Conservation (phyloP, 345 rosid species). For the Firmiana major region DNA sequence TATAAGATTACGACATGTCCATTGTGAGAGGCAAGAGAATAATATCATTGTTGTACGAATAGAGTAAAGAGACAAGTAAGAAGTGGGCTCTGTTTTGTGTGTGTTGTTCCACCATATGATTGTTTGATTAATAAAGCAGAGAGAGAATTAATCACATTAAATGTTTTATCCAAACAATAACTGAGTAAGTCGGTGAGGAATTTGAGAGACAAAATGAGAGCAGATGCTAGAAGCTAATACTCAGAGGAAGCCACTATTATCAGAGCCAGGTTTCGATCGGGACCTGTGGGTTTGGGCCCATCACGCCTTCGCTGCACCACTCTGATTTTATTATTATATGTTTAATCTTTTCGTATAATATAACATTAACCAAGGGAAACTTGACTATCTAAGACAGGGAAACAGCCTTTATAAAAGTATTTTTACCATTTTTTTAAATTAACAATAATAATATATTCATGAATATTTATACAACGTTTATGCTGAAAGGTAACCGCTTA, state of each 20-base stretch:
- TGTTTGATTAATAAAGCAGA: background rate
- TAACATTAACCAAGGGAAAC: too few relatives aligned
- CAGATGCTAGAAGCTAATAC: too few relatives aligned
- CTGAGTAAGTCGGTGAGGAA: background rate
- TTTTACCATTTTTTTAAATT: too few relatives aligned
- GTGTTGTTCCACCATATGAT: background rate
- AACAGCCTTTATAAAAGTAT: too few relatives aligned
- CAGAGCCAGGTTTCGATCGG: conserved; percentile 68
- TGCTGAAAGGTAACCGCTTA: too few relatives aligned
- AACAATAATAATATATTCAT: too few relatives aligned
- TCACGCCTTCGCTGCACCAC: conserved; percentile 78
- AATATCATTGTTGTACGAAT: background rate
- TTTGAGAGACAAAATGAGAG: background rate
- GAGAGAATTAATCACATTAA: background rate
- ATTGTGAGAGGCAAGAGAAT: too few relatives aligned
- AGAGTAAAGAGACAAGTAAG: background rate
- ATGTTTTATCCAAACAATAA: background rate
- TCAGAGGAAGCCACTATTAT: conserved; percentile 22
- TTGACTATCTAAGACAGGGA: too few relatives aligned
- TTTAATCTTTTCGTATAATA: too few relatives aligned
- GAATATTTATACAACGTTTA: too few relatives aligned
- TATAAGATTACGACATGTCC: background rate
- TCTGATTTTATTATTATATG: conserved; percentile 30
- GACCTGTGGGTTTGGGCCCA: conserved; percentile 73
- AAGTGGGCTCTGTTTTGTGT: background rate